Conservation (phyloP, 805 yeast genomes). For the Teunomyces aglyptinius region DNA sequence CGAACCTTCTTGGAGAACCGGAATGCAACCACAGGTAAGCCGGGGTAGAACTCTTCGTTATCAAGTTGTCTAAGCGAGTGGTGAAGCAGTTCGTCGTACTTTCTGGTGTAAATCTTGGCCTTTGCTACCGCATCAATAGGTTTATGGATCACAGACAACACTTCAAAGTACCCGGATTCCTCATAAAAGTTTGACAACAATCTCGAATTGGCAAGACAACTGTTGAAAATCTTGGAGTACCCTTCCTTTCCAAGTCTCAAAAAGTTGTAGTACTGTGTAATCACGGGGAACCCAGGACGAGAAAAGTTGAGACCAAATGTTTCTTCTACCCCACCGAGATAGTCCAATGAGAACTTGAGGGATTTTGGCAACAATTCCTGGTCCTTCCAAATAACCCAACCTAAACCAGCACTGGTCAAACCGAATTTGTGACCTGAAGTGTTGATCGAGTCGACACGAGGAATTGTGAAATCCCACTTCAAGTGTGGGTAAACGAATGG, state of each 20-base stretch:
- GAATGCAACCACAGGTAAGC: conserved; percentile 90
- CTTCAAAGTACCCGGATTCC: conserved; percentile 62
- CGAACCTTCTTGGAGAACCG: conserved; percentile 60
- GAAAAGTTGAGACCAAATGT: conserved; percentile 86
- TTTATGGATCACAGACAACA: conserved; percentile 77
- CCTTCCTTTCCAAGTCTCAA: conserved; percentile 71
- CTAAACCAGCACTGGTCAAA: conserved; percentile 83
- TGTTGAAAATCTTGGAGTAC: conserved; percentile 58
- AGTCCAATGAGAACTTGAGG: conserved; percentile 73
- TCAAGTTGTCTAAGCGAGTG: conserved; percentile 10
- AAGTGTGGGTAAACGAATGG: conserved; percentile 77
- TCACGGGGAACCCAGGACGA: conserved; percentile 88
- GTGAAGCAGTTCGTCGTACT: conserved; percentile 10
- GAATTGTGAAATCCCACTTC: conserved; percentile 79
- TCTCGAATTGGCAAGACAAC: conserved; percentile 72
- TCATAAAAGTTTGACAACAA: conserved; percentile 61
- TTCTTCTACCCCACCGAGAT: conserved; percentile 86
- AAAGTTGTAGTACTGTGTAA: conserved; percentile 84
- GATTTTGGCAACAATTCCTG: conserved; percentile 61
- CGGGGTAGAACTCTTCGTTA: conserved; percentile 59
- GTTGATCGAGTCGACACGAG: conserved; percentile 80
- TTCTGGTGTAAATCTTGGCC: conserved; percentile 16
- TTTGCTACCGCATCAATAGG: conserved; percentile 29
- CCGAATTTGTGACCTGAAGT: conserved; percentile 95
- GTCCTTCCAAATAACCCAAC: conserved; percentile 87